A percentile compares a stretch with the other conserved stretches of the same genome.
These are phyloP conservation scores for Tetrahymena borealis DNA, from an alignment of 73 alveolate species.

Conservation along the genomic window DNA sequence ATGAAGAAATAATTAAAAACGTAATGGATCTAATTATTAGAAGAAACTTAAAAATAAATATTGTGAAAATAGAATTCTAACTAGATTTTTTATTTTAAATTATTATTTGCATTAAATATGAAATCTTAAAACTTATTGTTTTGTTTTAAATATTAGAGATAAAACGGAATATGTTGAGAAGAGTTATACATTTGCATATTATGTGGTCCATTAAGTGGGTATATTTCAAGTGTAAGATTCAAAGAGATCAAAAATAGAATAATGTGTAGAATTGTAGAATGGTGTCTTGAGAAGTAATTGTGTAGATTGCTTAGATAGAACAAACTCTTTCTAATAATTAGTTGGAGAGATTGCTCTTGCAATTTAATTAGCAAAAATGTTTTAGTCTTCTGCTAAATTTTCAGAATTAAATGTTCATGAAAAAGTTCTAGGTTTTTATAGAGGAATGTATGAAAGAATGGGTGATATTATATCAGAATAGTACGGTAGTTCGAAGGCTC, in stretches of 20 bases:
- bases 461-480: constrained; percentile 75
- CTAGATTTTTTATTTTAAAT: too few relatives aligned
- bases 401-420: constrained; percentile 8
- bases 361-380: constrained; percentile 46
- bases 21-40: too few relatives aligned
- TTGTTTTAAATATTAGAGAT: too few relatives aligned
- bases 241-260: constrained; percentile 13
- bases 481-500: constrained; percentile 84
- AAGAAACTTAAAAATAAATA: too few relatives aligned
- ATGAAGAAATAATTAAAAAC: constrained; percentile 55
- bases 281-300: constrained; percentile 95
- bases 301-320: constrained; percentile 94
- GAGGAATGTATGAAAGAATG: constrained; percentile 59
- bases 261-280: constrained; percentile 51
- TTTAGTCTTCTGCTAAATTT: constrained; percentile 7
- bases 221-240: constrained; percentile 14
- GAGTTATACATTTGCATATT: constrained; percentile 35
- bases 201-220: constrained; percentile 18
- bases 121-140: too few relatives aligned
- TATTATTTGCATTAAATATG: too few relatives aligned
- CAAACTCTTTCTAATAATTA: constrained; percentile 82
- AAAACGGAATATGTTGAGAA: constrained; percentile 35
- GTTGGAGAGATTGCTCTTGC: constrained; percentile 60
- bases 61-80: too few relatives aligned
- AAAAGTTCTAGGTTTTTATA: constrained; percentile 7